A percentile compares a stretch with the other conserved stretches of the same genome.
These are phyloP conservation scores for Leccinum rimulosum DNA, from an alignment of 768 basidiomycete genomes.

Conservation along the genomic window DNA sequence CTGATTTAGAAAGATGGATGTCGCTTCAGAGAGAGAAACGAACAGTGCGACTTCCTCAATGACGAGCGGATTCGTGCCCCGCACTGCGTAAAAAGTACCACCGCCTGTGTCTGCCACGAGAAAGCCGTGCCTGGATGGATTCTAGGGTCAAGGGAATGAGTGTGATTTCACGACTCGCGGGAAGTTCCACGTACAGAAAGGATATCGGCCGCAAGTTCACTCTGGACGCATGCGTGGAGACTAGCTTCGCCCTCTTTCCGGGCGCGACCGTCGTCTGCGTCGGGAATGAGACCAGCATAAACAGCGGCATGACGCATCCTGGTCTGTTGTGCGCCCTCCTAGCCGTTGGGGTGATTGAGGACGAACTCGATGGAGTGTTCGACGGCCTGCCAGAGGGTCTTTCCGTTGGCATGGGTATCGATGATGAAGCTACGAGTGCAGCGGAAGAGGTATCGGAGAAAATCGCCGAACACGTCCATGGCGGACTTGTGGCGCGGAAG, in stretches of 20 bases:
- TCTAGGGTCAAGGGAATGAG: constrained; percentile 38
- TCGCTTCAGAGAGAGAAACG: constrained; percentile 20
- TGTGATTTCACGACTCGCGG: not conserved
- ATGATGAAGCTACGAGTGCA: no score
- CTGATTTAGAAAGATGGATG: constrained; percentile 2
- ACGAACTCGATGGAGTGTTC: no score
- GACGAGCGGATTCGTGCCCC: constrained; percentile 63
- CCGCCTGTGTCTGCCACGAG: constrained; percentile 80
- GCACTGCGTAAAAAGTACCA: constrained; percentile 76
- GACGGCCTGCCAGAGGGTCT: no score
- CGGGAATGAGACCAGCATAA: constrained; percentile 68
- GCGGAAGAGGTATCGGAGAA: constrained; percentile 16
- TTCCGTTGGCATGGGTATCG: no score
- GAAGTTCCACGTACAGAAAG: constrained; percentile 51
- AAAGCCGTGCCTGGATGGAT: constrained; percentile 73
- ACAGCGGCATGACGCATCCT: constrained; percentile 76
- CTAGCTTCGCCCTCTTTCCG: constrained; percentile 70
- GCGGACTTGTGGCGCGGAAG: constrained; percentile 66
- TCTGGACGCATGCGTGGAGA: constrained; percentile 76
- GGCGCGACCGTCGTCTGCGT: constrained; percentile 69
- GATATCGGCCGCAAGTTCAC: constrained; percentile 73
- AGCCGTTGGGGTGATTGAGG: no score
- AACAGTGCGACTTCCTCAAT: constrained; percentile 85
- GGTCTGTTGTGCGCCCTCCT: constrained; percentile 48
- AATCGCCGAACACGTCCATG: constrained; percentile 78